Base-by-base conservation (phyloP, 805 yeast species). In the Sugiyamaella valdiviana region DNA sequence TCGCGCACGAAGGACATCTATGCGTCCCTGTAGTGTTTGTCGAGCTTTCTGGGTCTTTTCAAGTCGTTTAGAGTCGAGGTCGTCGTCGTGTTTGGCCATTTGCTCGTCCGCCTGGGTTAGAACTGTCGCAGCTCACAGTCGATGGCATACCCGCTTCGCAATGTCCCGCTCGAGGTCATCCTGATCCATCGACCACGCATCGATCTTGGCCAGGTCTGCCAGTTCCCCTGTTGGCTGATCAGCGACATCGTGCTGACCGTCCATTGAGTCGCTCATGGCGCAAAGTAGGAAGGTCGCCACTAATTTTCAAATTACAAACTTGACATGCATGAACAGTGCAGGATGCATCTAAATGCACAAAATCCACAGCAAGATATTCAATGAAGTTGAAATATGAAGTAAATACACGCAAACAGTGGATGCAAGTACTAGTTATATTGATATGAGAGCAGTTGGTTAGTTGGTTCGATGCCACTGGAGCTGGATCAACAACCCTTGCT, bases 41-140 rank as follows among this genome's bases (percentile, higher is more conserved):
- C 77, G 63, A 29, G 76, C 77, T 39, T 71, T 72, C 16, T 65
- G 62, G 0, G 95, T 74, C 60, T 87, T 86, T 15, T 77, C 80
- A n/a, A 90, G 68, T 51, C 98, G 73, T 53, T 80, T 82, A 50
- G 73, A 69, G 57, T 93, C 99, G 37, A 83, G 68, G 55, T 85
- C 95, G 1, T 76, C 66, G 43, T 86, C 89, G 45, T 82, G 80
- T 36, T 73, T 65, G 1, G 75, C 67, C 44, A 90, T 73, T 2
- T 77, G 78, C 47, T 70, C 69, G 52, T 81, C 80, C 0, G 96
- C 95, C 65, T 78, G 3, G 19, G 32, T 21, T 42, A 23, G 12
- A 9, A 7, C 17, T 16, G 15, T 15, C 16, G 5, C 20, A 15
- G 22, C 36, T 12, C 10, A 22, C 7, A 10, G 6, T 6, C 23